Evolutionary conservation across 495 filamentous ascomycete genomes (phyloP).

Genomic region (Gamarada debralockiae): DNA sequence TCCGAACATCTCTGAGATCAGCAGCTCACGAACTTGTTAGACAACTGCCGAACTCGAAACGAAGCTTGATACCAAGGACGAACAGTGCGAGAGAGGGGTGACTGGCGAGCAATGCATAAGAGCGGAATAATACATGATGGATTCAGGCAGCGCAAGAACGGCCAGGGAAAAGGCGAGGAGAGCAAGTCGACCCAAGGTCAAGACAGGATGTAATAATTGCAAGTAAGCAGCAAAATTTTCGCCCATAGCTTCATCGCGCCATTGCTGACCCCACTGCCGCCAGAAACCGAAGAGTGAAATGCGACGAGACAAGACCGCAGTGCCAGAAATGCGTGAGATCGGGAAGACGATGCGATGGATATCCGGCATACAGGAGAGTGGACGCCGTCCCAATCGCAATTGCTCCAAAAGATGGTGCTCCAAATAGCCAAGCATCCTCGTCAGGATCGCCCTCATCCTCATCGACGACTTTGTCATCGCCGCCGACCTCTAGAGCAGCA

Average conservation of each 20-base stretch:
- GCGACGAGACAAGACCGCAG: constrained; percentile 57
- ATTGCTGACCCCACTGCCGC: constrained; percentile 11
- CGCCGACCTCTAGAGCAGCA: constrained; percentile 1
- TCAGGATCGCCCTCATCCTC: constrained; percentile 8
- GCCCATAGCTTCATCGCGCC: not conserved
- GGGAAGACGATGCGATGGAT: constrained; percentile 45
- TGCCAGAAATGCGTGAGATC: constrained; percentile 54
- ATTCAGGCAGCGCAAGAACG: not conserved
- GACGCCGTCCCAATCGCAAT: constrained; percentile 16
- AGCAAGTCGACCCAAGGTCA: constrained; percentile 25
- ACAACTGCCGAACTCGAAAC: not conserved
- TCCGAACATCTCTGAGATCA: too few species aligned
- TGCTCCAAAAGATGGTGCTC: constrained; percentile 13
- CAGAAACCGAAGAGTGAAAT: constrained; percentile 62
- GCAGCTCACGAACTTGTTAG: not conserved
- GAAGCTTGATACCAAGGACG: not conserved
- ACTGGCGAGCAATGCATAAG: constrained; percentile 17
- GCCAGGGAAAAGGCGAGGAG: constrained; percentile 11
- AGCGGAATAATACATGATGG: constrained; percentile 1
- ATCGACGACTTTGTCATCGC: not conserved
- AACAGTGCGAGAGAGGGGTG: not conserved
- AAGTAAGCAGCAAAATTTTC: constrained; percentile 37
- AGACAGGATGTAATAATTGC: constrained; percentile 53
- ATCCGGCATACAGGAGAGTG: constrained; percentile 38
- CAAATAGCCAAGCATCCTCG: constrained; percentile 5